phyloP scores from a whole-genome alignment of 1,284 basidiomycete genomes.

The Fistulinella cinereoalba region DNA sequence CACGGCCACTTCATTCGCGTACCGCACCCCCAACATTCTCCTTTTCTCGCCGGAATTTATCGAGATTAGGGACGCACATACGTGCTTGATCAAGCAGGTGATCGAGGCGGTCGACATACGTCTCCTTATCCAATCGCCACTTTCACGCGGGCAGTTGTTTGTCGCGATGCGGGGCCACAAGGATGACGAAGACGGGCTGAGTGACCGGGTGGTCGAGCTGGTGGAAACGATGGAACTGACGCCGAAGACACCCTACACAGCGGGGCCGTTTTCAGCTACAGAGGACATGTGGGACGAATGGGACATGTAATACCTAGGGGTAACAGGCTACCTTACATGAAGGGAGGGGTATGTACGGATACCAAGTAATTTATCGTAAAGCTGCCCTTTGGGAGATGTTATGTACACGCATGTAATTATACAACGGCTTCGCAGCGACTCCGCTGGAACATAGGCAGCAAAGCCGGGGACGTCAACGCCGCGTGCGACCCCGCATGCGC shows the following conservation, averaged over 20 bases:
- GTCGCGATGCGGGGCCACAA: conserved; percentile 57
- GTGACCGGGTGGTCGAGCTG: conserved; percentile 65
- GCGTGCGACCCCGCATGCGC: no score
- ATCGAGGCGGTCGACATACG: conserved; percentile 68
- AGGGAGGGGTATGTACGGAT: background rate
- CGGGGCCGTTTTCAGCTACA: conserved; percentile 27
- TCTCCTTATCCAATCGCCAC: conserved; percentile 43
- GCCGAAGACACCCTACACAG: conserved; percentile 32
- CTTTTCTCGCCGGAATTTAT: conserved; percentile 71
- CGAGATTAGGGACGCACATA: conserved; percentile 62
- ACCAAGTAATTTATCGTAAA: conserved; percentile 18
- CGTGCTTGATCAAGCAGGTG: conserved; percentile 69
- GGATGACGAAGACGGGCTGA: conserved; percentile 51
- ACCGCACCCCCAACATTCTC: conserved; percentile 59
- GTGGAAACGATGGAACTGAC: conserved; percentile 61
- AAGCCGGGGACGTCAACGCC: no score
- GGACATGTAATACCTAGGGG: conserved; percentile 49
- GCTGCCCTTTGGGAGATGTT: conserved; percentile 1
- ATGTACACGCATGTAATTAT: conserved; percentile 9
- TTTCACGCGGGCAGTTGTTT: conserved; percentile 48
- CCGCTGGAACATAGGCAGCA: no score
- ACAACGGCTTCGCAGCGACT: no score
- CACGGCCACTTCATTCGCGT: conserved; percentile 55
- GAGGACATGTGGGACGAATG: conserved; percentile 64
- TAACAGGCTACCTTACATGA: background rate